Conservation (phyloP, 1,284 basidiomycete species). For the Ganoderma boninense region DNA sequence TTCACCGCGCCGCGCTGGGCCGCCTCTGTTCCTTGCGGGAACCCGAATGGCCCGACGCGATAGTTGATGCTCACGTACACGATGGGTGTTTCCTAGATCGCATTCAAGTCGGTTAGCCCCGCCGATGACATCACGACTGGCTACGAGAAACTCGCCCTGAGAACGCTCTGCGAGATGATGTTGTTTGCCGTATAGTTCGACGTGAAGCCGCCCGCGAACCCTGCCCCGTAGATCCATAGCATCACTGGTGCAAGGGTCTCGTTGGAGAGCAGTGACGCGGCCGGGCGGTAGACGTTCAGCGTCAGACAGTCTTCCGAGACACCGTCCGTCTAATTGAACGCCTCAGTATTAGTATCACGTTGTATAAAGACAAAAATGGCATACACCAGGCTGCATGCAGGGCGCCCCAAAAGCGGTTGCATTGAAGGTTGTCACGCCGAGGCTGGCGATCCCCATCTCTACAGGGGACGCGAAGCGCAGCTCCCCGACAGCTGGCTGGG, state of each 20-base stretch:
- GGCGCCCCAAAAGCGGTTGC: slow-evolving; percentile 32
- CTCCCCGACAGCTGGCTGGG: slow-evolving; percentile 36
- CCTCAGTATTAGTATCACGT: too few species aligned
- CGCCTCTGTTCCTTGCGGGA: slow-evolving; percentile 57
- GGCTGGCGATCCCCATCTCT: slow-evolving; percentile 12
- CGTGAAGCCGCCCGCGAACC: slow-evolving; percentile 17
- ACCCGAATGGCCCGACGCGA: slow-evolving; percentile 58
- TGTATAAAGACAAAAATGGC: too few species aligned
- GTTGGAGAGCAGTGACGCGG: slow-evolving; percentile 32
- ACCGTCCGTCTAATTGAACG: not conserved
- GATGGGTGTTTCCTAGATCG: slow-evolving; percentile 54
- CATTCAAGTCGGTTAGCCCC: not conserved
- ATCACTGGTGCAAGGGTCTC: slow-evolving; percentile 47
- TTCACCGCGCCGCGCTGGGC: slow-evolving; percentile 47
- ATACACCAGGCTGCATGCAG: slow-evolving; percentile 32
- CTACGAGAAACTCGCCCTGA: slow-evolving; percentile 43
- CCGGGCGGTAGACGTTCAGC: slow-evolving; percentile 55
- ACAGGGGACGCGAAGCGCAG: slow-evolving; percentile 38
- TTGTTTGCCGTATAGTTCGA: slow-evolving; percentile 33
- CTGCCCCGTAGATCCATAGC: slow-evolving; percentile 43
- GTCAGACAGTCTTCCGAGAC: slow-evolving; percentile 56
- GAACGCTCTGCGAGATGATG: slow-evolving; percentile 54
- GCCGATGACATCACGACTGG: not conserved
- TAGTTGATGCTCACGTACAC: slow-evolving; percentile 68
- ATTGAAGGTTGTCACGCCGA: slow-evolving; percentile 25